phyloP scores from a whole-genome alignment of 2,329 filamentous ascomycete species.

The Scedosporium apiospermum region DNA sequence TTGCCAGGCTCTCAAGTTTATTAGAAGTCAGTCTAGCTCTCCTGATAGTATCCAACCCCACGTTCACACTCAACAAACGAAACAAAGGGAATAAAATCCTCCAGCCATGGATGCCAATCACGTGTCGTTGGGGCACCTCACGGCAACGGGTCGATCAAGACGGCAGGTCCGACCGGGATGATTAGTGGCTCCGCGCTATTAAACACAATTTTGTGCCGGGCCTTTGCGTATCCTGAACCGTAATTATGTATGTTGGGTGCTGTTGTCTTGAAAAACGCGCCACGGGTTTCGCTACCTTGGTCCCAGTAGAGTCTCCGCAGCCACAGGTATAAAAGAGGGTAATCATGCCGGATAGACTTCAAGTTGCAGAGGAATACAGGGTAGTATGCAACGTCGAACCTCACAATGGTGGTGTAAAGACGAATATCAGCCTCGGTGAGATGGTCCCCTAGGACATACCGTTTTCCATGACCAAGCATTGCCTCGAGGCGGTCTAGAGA shows the following conservation, averaged over 20 bases:
- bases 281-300: slow-evolving; percentile 20
- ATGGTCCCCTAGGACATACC: slow-evolving; percentile 52
- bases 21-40: no score
- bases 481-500: slow-evolving; percentile 55
- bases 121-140: background rate
- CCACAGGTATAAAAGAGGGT: slow-evolving; percentile 60
- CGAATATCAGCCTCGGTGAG: slow-evolving; percentile 63
- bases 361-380: slow-evolving; percentile 57
- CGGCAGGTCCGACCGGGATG: slow-evolving; percentile 16
- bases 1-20: no score
- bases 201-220: slow-evolving; percentile 16
- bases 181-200: slow-evolving; percentile 18
- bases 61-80: no score
- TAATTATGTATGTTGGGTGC: slow-evolving; percentile 37
- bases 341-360: slow-evolving; percentile 53
- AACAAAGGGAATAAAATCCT: no score
- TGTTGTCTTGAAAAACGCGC: slow-evolving; percentile 60
- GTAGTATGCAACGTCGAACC: slow-evolving; percentile 62
- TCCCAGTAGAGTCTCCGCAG: slow-evolving; percentile 64
- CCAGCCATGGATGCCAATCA: background rate
- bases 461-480: slow-evolving; percentile 35
- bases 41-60: no score
- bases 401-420: slow-evolving; percentile 54
- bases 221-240: slow-evolving; percentile 17
- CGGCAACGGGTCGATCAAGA: slow-evolving; percentile 10